Base-by-base conservation (phyloP, 805 yeast species). In the Starmerella bombicola region DNA sequence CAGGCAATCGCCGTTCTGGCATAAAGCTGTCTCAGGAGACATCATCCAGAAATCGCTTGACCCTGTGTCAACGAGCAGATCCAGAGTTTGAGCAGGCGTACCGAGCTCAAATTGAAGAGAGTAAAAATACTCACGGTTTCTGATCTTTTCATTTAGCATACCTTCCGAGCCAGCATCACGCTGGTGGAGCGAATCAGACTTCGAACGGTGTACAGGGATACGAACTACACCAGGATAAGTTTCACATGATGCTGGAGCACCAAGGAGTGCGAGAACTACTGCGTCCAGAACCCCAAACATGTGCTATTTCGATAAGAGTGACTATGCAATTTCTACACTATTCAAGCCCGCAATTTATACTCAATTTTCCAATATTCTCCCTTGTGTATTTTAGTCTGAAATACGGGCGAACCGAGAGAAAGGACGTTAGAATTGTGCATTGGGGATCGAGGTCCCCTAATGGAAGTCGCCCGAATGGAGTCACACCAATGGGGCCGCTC, bases 11-110 rank as follows among this genome's bases (percentile, higher is more conserved):
- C 16, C 28, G 17, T 16, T 22, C 15, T 15, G 25, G 19, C 37
- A 39, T 10, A 12, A 4, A 13, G 12, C 28, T 2, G 13, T 17
- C 18, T 39, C 38, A 5, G 40, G 30, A 20, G 19, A 13, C 32
- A 26, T 30, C 16, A 76, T 69, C 80, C 81, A 77, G 32, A 77
- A 53, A 54, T 78, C 84, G 1, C 79, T 67, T 0, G 82, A 75
- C 2, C 85, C 85, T 1, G 85, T 78, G 51, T 79, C 86, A 18
- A 78, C 55, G 35, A 73, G 57, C 4, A 76, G 73, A 3, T 62
- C 62, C 6, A 77, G 62, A 3, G 59, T 49, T 48, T 76, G 76
- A 1, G 60, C 51, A 2, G 73, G 66, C 0, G 80, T 69, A 6
- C 85, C 84, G 9, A 78, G 26, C 4, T 20, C 24, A 13, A 30